Evolutionary conservation across 1,139 yeast species (phyloP), one percentile per base, ranked within the genome.

Genomic region (Saccharomyces hybrid): DNA sequence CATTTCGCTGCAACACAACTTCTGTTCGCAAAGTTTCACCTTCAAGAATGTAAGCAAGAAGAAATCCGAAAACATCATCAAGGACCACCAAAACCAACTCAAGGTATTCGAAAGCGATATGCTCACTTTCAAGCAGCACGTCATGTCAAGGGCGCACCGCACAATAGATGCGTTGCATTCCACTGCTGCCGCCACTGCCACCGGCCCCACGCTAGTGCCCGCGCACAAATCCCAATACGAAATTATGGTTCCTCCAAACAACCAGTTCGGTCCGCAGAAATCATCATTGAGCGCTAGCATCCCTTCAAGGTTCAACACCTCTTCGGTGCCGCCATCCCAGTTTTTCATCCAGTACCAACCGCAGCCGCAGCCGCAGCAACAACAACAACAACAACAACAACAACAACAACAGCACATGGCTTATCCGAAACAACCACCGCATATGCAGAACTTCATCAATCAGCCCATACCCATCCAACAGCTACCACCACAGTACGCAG

Each of bases 321-420:
- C 44, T 38, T 38, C 44, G 0, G 44, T 38, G 2, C 44, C 44
- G 13, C 44, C 44, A 5, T 38, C 44, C 7, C 44, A 38, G 11
- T 11, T 38, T 38, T 38, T 38, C 4, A 13, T 38, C n/a, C 41
- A 8, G 11, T 44, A 31, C n/a, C 26, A 38, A 23, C 53, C 46
- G 23, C 57, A 58, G 48, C 57, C 25, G 48, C 53, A n/a, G 44
- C 55, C 4, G 4, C 23, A 20, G 23, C 23, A 20, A 3, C 23
- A 20, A 3, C 23, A 20, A 20, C 23, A 20, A 20, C 23, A 20
- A 20, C 23, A 20, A 20, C 23, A 20, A 20, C 23, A 20, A 20
- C 23, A 20, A 20, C 23, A 20, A 20, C 23, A 20, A 20, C 23
- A 20, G 46, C 55, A 28, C 6, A 50, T 53, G 52, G 1, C 44